Base-by-base conservation (phyloP, 129 eudicot species). In the Apium graveolens region DNA sequence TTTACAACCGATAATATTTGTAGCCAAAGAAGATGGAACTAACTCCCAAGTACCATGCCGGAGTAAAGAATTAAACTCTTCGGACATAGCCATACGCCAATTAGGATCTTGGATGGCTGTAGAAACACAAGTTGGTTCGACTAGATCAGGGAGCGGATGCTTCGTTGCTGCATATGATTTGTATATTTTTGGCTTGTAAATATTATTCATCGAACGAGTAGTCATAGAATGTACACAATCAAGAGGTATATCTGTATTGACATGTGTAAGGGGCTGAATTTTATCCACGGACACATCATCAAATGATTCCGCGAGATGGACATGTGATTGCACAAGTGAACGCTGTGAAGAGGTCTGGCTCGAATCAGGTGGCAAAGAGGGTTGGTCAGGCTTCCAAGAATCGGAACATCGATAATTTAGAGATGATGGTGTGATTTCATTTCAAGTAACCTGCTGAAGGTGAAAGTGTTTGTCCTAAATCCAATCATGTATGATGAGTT, bases 1-100 rank as follows among this genome's bases (percentile, higher is more conserved):
- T 65, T 65, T 65, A 7, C 7, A 65, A 65, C 39, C 71, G 8
- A 65, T 13, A n/a, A 29, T 31, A 65, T 65, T 65, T 11, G 7
- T 65, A 65, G 71, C 18, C 17, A 12, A 5, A 26, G 34, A 27
- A 27, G 37, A 13, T 29, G 71, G 71, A 12, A 65, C 70, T 11
- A 63, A 63, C 29, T 63, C 70, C 70, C 70, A 63, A 63, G 70
- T 63, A 3, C 35, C 14, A 63, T 63, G 71, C 14, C 71, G 71
- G 10, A 65, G 71, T 65, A 31, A 27, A 26, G 71, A 29, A 27
- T 65, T 65, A 24, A 57, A 57, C 20, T 65, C 71, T 29, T 65
- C 39, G 1, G 35, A 31, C 71, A 65, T 29, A 12, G 38, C 39
- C 18, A 31, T 3, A 1, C 37, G 31, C 71, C 71, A 65, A 9